phyloP scores from a whole-genome alignment of 805 yeast species.

The Isabelozyma gotoi region DNA sequence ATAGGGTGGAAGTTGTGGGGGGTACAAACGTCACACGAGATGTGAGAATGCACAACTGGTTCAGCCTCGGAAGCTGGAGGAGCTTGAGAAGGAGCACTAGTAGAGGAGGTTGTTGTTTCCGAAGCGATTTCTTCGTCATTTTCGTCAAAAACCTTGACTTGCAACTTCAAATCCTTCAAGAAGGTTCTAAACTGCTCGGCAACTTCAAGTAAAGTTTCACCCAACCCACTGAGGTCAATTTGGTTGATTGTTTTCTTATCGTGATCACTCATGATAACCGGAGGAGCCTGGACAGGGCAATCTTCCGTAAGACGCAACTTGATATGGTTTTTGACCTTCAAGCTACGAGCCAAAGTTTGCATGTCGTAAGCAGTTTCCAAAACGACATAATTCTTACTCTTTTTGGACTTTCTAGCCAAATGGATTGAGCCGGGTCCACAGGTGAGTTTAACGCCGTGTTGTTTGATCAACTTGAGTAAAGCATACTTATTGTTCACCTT shows the following conservation, averaged over 20 bases:
- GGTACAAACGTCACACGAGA: conserved; percentile 36
- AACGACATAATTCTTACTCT: conserved; percentile 37
- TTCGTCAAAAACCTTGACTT: background rate
- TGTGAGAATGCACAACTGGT: conserved; percentile 21
- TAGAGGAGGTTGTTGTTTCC: conserved; percentile 1
- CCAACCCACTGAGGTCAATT: background rate
- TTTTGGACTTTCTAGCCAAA: conserved; percentile 46
- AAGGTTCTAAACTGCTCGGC: conserved; percentile 25
- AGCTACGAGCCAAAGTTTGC: conserved; percentile 42
- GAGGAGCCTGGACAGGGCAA: conserved; percentile 5
- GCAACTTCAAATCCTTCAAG: conserved; percentile 12
- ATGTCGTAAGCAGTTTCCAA: conserved; percentile 42
- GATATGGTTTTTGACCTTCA: conserved; percentile 46
- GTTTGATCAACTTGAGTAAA: background rate
- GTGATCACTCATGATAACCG: background rate
- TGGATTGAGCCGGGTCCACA: background rate
- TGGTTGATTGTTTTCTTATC: background rate
- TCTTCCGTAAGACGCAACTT: conserved; percentile 29
- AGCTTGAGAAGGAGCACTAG: background rate
- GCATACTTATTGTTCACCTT: background rate
- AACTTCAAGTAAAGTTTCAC: conserved; percentile 25
- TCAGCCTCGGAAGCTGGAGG: background rate
- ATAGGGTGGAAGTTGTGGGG: conserved; percentile 34
- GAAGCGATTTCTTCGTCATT: conserved; percentile 1
- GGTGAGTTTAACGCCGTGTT: background rate